Base-by-base conservation (phyloP, 108 stramenopile species). In the Fragilaria crotonensis region DNA sequence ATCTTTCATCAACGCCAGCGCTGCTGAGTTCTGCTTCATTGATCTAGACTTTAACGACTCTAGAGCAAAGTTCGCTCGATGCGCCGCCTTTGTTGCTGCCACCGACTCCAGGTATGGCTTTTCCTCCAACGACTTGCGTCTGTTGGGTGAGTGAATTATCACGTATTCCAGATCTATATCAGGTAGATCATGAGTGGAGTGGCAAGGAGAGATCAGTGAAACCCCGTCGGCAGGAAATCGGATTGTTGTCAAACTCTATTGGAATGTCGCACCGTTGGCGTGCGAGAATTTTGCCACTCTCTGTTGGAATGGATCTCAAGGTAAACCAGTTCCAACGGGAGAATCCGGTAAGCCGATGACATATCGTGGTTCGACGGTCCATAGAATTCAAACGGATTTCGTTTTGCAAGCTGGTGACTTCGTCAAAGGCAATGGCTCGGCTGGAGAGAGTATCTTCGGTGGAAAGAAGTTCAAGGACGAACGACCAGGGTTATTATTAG, bases 371-470 rank as follows among this genome's bases (percentile, higher is more conserved):
- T 86, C 79, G 0, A 52, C 25, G 30, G 64, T 97, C 7, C 96
- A 97, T 75, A 81, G 95, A 11, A 67, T 93, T 7, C 65, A 90
- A 5, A 75, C 81, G 0, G 73, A 68, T 3, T 96, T 95, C 73
- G 75, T 97, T 25, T 33, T 94, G 14, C 96, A 96, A 73, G 94
- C 93, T 11, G 98, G 98, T 14, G 98, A 99, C 59, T 96, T 98
- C 75, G 95, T 97, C 4, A 76, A 76, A 55, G 83, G 84, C 25
- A 97, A 99, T 69, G 98, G 98, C 27, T 76, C 85, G 19, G 98
- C 96, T 7, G 96, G 98, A n/a, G 93, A 95, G 59, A 89, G 80
- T 30, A 72, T 95, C 20, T 98, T 77, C 60, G 74, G 72, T 52
- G 93, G 89, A 25, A 90, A 91, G 45, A 94, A 89, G 49, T 96